Base-by-base conservation (phyloP, 768 basidiomycete species). In the Suillus placidus region DNA sequence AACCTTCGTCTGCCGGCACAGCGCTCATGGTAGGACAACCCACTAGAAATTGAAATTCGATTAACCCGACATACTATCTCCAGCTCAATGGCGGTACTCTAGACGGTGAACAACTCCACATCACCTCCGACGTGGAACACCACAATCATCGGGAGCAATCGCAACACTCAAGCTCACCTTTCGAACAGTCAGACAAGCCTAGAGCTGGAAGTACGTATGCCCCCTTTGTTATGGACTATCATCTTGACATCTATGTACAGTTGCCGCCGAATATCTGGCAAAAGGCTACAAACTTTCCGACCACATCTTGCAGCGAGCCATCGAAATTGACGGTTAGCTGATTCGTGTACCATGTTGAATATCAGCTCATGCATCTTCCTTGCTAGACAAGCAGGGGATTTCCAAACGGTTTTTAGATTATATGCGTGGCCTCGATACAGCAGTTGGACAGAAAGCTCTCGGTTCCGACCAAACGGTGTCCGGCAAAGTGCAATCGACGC, bases 221-320 rank as follows among this genome's bases (percentile, higher is more conserved):
- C 23, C 43, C 16, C 16, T 14, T 26, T 42, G 20, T 18, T 18
- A 51, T 13, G 30, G 14, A 37, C 37, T 63, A 38, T 10, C 38
- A 60, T 32, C 23, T 42, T 64, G 71, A 23, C 47, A 42, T 18
- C 5, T 49, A 4, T 35, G 67, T 64, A 67, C 73, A 88, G 94
- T 97, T 72, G 91, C 92, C 34, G 96, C 97, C 35, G 97, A 98
- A 76, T 94, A 96, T 77, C 86, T 99, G 54, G 94, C 97, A 2
- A 88, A 87, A 72, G 97, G 97, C 2, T 98, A 99, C 79, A 72
- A 73, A 60, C 84, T 99, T 34, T 87, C 88, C 20, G 96, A 99
- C 73, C 73, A 82, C 57, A 85, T 95, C 70, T 82, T 99, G 55
- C 83, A 91, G 70, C 85, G 85, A 58, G 91, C 93, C 56, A 93